These are phyloP conservation scores for Fusarium sp. DNA, from an alignment of 2,329 filamentous ascomycete genomes.

Conservation along the genomic window DNA sequence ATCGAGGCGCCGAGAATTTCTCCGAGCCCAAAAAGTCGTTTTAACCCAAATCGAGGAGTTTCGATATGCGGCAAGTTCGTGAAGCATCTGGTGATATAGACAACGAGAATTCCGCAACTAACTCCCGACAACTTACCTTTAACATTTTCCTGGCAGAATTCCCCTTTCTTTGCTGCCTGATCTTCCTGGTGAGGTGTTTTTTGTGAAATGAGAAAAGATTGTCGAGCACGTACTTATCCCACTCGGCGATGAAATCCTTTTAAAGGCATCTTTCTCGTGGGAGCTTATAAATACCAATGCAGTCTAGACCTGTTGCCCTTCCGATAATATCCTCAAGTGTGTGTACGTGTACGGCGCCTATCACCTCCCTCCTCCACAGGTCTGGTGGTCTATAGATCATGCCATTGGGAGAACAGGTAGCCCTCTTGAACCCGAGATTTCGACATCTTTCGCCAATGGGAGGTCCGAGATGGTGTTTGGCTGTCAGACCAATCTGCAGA, in stretches of 20 bases:
- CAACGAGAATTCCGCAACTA: not conserved
- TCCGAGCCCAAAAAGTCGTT: not conserved
- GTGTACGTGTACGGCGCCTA: not conserved
- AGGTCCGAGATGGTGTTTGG: not conserved
- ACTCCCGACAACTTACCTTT: not conserved
- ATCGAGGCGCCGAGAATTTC: not conserved
- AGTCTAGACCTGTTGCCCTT: not conserved
- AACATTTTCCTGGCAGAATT: not conserved
- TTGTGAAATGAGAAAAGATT: not conserved
- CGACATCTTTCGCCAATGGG: constrained; percentile 16
- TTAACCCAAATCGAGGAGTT: not conserved
- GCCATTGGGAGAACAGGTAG: not conserved
- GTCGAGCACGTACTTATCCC: constrained; percentile 10
- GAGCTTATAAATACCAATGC: not conserved
- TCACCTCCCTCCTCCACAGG: not conserved
- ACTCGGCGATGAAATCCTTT: constrained; percentile 3
- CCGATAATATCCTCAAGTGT: not conserved
- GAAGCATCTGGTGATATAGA: not conserved
- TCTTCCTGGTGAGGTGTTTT: not conserved
- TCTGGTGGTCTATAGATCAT: not conserved
- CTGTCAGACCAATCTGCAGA: not conserved
- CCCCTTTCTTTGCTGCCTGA: not conserved
- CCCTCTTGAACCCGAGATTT: constrained; percentile 6
- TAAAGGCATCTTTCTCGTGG: not conserved
- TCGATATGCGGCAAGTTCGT: not conserved